A percentile compares a stretch with the other conserved stretches of the same genome.
Evolutionary conservation across 108 stramenopile species (phyloP).

Genomic region (Cylindrotheca fusiformis): DNA sequence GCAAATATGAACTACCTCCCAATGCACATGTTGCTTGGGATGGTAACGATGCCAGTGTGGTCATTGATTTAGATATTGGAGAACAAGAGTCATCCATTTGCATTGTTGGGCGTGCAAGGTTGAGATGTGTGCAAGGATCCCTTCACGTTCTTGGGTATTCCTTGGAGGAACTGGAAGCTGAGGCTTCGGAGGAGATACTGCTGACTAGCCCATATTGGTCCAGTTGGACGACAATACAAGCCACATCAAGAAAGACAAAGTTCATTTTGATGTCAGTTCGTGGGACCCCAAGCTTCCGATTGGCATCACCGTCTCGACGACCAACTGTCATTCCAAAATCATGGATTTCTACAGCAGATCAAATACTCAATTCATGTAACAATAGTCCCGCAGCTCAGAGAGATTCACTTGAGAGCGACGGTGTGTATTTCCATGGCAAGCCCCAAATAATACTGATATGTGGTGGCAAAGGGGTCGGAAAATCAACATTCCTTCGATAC

Average conservation of each 20-base stretch:
- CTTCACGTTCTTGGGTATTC: constrained; percentile 33
- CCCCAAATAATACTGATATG: constrained; percentile 47
- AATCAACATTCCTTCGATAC: constrained; percentile 84
- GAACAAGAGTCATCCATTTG: constrained; percentile 6
- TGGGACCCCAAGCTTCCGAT: constrained; percentile 24
- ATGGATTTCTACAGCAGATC: constrained; percentile 46
- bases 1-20: neutral
- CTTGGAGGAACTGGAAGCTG: neutral
- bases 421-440: neutral
- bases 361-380: constrained; percentile 22
- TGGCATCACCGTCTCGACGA: constrained; percentile 15
- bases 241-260: constrained; percentile 1
- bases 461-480: constrained; percentile 92
- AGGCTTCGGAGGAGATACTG: neutral
- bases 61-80: neutral
- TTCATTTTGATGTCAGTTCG: constrained; percentile 20
- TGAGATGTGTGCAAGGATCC: constrained; percentile 20
- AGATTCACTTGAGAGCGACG: constrained; percentile 20
- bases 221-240: constrained; percentile 32
- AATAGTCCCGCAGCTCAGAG: neutral
- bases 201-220: constrained; percentile 43
- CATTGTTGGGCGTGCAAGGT: constrained; percentile 34
- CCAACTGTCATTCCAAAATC: constrained; percentile 35
- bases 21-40: neutral
- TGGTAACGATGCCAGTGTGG: neutral